These are phyloP conservation scores for Remersonia thermophila DNA, from an alignment of 2,329 filamentous ascomycete genomes.

Conservation along the genomic window DNA sequence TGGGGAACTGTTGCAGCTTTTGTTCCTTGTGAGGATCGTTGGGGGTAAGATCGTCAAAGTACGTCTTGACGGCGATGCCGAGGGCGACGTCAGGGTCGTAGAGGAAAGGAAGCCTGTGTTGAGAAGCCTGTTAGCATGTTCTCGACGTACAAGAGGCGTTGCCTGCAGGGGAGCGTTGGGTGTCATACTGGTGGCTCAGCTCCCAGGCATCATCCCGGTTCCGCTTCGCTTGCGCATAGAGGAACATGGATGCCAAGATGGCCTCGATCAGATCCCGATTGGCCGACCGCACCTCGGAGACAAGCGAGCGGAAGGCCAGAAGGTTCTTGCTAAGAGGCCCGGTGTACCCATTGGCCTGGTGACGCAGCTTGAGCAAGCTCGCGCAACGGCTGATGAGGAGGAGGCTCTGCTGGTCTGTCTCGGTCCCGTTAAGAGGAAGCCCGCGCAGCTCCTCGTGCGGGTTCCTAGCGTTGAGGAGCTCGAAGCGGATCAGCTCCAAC, in stretches of 20 bases:
- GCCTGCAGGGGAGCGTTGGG: not conserved
- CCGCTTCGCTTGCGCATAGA: constrained; percentile 67
- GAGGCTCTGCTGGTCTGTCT: constrained; percentile 65
- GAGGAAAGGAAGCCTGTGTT: constrained; percentile 17
- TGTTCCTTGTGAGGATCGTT: constrained; percentile 33
- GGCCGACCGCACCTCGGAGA: constrained; percentile 64
- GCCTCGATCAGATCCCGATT: constrained; percentile 78
- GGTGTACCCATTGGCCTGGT: constrained; percentile 81
- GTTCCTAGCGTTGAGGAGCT: constrained; percentile 61
- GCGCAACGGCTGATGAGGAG: constrained; percentile 79
- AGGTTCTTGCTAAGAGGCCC: constrained; percentile 86
- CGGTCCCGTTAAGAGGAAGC: constrained; percentile 42
- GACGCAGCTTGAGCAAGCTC: constrained; percentile 68
- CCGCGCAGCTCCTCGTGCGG: constrained; percentile 42
- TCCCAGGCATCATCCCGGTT: constrained; percentile 53
- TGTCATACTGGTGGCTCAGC: constrained; percentile 57
- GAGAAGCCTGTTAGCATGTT: constrained; percentile 6
- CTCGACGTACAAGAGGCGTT: constrained; percentile 1
- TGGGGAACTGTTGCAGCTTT: constrained; percentile 39
- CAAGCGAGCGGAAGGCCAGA: constrained; percentile 73
- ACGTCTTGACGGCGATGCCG: constrained; percentile 69
- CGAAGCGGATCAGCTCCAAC: constrained; percentile 72
- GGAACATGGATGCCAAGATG: constrained; percentile 64
- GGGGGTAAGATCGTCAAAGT: constrained; percentile 47
- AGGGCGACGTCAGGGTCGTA: constrained; percentile 57